A percentile compares a stretch with the other conserved stretches of the same genome.
phyloP scores from a whole-genome alignment of 192 early-diverging fungal species.

The Coemansia sp. region DNA sequence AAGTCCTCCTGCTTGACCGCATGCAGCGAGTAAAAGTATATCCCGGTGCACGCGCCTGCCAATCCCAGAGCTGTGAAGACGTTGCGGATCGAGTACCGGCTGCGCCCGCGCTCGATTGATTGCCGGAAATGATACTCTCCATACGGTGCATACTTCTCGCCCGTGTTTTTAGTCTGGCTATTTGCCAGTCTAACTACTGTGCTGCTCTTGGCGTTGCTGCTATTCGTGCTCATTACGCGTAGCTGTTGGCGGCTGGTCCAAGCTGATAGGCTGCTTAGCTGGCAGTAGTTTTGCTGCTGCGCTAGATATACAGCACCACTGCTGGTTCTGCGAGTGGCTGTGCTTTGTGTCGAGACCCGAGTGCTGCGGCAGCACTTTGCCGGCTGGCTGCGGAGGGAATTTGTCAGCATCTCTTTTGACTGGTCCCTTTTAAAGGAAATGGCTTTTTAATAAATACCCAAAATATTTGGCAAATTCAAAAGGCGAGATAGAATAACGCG shows the following conservation, averaged over 20 bases:
- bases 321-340: slow-evolving; percentile 7
- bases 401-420: slow-evolving; percentile 4
- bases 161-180: neutral
- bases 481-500: too few relatives aligned
- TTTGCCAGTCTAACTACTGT: neutral
- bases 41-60: slow-evolving; percentile 12
- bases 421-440: neutral
- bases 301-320: neutral
- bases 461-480: too few relatives aligned
- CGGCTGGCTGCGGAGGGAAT: neutral
- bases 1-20: slow-evolving; percentile 78
- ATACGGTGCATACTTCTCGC: slow-evolving; percentile 16
- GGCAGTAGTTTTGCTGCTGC: slow-evolving; percentile 4
- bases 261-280: neutral
- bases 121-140: slow-evolving; percentile 41
- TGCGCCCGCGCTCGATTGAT: slow-evolving; percentile 52
- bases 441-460: too few relatives aligned
- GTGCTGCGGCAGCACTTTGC: neutral
- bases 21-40: slow-evolving; percentile 69
- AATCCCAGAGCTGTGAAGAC: slow-evolving; percentile 30
- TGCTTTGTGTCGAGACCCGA: neutral
- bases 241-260: neutral
- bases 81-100: slow-evolving; percentile 30
- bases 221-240: slow-evolving; percentile 3
- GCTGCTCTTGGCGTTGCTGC: neutral